A percentile compares a stretch with the other conserved stretches of the same genome.
phyloP scores from a whole-genome alignment of 2,329 filamentous ascomycete species.

The Diaporthe humulicola region DNA sequence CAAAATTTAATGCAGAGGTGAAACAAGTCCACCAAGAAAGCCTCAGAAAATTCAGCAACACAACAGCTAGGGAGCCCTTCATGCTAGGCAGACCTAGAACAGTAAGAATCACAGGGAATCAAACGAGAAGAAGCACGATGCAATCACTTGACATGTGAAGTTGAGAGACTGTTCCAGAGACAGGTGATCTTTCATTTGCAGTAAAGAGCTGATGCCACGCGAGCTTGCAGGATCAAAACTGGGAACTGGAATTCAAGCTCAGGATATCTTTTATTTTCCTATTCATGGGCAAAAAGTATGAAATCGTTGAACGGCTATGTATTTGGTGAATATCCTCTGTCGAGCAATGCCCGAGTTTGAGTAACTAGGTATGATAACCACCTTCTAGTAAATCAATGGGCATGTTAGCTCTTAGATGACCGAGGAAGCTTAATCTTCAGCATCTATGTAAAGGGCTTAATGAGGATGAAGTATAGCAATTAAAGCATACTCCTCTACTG shows the following conservation, averaged over 20 bases:
- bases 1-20: too few relatives aligned
- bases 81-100: background rate
- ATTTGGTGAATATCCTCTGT: too few relatives aligned
- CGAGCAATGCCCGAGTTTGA: too few relatives aligned
- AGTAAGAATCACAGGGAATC: background rate
- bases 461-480: too few relatives aligned
- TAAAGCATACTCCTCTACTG: too few relatives aligned
- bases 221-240: background rate
- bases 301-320: too few relatives aligned
- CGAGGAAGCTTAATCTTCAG: background rate
- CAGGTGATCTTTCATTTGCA: background rate
- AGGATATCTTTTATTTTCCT: background rate
- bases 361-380: too few relatives aligned
- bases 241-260: too few relatives aligned
- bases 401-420: background rate
- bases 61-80: too few relatives aligned
- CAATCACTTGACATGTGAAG: background rate
- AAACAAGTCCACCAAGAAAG: background rate
- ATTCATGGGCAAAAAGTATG: background rate
- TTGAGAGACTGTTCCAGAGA: background rate
- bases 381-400: background rate
- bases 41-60: background rate
- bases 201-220: background rate
- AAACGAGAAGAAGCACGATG: background rate
- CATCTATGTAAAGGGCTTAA: background rate